Conservation (phyloP, 78 protist genomes). For the Monosiga brevicollis region DNA sequence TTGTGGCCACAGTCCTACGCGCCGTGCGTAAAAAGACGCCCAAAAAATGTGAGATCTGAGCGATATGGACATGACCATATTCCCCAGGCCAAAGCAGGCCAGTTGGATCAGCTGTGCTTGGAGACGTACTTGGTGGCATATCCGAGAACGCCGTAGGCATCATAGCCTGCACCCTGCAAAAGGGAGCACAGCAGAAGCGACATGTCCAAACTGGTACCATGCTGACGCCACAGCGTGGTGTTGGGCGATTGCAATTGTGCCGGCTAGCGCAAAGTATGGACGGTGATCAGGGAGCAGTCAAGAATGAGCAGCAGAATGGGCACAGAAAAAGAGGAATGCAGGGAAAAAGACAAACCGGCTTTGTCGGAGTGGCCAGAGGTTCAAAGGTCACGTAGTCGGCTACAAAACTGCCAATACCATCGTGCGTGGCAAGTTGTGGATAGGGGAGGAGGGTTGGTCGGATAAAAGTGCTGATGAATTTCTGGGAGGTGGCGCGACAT, state of each 20-base stretch:
- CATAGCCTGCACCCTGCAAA: slow-evolving; percentile 67
- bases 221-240: slow-evolving; percentile 29
- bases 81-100: too few relatives aligned
- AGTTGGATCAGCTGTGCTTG: too few relatives aligned
- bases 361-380: slow-evolving; percentile 38
- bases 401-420: slow-evolving; percentile 29
- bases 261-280: too few relatives aligned
- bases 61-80: too few relatives aligned
- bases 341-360: slow-evolving; percentile 2
- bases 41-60: too few relatives aligned
- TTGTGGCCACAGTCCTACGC: too few relatives aligned
- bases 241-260: slow-evolving; percentile 35
- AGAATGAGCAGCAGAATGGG: too few relatives aligned
- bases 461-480: slow-evolving; percentile 42
- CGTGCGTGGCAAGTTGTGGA: slow-evolving; percentile 32
- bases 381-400: slow-evolving; percentile 50
- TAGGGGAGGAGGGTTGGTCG: slow-evolving; percentile 53
- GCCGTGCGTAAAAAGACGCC: too few relatives aligned
- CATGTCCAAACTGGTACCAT: slow-evolving; percentile 51
- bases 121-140: slow-evolving; percentile 34
- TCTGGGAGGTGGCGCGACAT: not conserved
- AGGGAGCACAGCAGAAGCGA: slow-evolving; percentile 37
- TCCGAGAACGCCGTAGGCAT: slow-evolving; percentile 57
- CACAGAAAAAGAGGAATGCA: not conserved
- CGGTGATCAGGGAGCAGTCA: too few relatives aligned